Evolutionary conservation across 2,329 filamentous ascomycete species (phyloP).

Genomic region (Aspergillus sp.): DNA sequence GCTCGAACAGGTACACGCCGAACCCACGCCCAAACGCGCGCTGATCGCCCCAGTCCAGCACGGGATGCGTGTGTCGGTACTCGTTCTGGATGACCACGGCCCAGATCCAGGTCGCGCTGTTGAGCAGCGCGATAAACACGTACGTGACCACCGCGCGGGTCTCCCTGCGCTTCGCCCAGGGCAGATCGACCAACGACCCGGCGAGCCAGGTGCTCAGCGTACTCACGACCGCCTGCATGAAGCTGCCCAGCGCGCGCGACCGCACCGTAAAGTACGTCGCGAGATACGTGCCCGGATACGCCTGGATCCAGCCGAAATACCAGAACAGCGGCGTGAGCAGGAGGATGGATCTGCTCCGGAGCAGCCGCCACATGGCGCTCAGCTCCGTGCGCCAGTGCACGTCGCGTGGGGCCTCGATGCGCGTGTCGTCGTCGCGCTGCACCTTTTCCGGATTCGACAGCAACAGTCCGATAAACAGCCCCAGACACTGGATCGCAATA

Average conservation of each 20-base stretch:
- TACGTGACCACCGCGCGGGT: slow-evolving; percentile 41
- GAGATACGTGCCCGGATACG: slow-evolving; percentile 42
- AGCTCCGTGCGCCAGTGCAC: slow-evolving; percentile 29
- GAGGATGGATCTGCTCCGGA: slow-evolving; percentile 33
- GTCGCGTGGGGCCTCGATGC: slow-evolving; percentile 21
- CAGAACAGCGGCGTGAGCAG: slow-evolving; percentile 37
- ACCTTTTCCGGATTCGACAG: slow-evolving; percentile 48
- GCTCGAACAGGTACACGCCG: slow-evolving; percentile 43
- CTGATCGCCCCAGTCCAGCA: slow-evolving; percentile 45
- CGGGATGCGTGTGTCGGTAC: slow-evolving; percentile 42
- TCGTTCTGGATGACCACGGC: slow-evolving; percentile 48
- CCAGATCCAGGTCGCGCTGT: slow-evolving; percentile 49
- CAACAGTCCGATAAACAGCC: slow-evolving; percentile 41
- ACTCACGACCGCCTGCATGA: slow-evolving; percentile 40
- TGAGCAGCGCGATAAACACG: slow-evolving; percentile 40
- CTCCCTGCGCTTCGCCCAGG: slow-evolving; percentile 40
- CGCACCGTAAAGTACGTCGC: slow-evolving; percentile 45
- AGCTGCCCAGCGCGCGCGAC: slow-evolving; percentile 37
- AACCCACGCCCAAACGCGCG: slow-evolving; percentile 42
- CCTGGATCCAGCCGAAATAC: slow-evolving; percentile 34
- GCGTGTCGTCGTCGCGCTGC: slow-evolving; percentile 42
- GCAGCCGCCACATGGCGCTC: slow-evolving; percentile 35
- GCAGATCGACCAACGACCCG: slow-evolving; percentile 36
- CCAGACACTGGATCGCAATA: slow-evolving; percentile 48
- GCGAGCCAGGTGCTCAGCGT: slow-evolving; percentile 38